Conservation (phyloP, 805 yeast genomes). For the Metschnikowia amazonensis region DNA sequence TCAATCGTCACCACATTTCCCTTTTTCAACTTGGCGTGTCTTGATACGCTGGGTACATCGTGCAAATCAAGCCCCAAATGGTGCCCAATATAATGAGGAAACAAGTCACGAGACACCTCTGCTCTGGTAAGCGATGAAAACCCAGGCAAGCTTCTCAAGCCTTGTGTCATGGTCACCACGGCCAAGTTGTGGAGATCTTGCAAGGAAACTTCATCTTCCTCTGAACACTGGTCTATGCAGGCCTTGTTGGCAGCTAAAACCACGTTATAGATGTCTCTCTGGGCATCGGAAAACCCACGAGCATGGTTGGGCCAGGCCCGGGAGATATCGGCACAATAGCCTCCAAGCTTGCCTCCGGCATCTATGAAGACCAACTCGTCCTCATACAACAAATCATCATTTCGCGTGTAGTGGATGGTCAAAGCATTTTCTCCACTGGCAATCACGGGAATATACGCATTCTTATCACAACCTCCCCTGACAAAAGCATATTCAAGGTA, state of each 20-base stretch:
- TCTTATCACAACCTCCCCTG: conserved; percentile 81
- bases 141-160: conserved; percentile 67
- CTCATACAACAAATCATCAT: conserved; percentile 72
- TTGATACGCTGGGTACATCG: conserved; percentile 65
- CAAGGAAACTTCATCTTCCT: conserved; percentile 47
- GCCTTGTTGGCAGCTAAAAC: conserved; percentile 77
- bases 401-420: conserved; percentile 90
- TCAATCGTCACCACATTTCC: conserved; percentile 93
- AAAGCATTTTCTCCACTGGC: conserved; percentile 91
- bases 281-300: conserved; percentile 65
- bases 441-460: conserved; percentile 93
- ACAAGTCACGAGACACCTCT: conserved; percentile 52
- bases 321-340: conserved; percentile 93
- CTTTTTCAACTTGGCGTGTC: conserved; percentile 47
- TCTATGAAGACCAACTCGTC: conserved; percentile 89
- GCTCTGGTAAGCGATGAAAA: conserved; percentile 48
- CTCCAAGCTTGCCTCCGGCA: conserved; percentile 92
- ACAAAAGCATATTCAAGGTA: conserved; percentile 79
- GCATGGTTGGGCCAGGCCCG: conserved; percentile 93
- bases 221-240: conserved; percentile 70
- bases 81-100: conserved; percentile 96
- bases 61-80: conserved; percentile 91
- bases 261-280: conserved; percentile 82
- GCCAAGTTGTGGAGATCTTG: conserved; percentile 75
- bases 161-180: conserved; percentile 53